Percentiles rank a stretch among this genome's conserved stretches.
These are phyloP conservation scores for Raphanus sativus DNA, from an alignment of 345 rosid genomes.

Conservation along the genomic window DNA sequence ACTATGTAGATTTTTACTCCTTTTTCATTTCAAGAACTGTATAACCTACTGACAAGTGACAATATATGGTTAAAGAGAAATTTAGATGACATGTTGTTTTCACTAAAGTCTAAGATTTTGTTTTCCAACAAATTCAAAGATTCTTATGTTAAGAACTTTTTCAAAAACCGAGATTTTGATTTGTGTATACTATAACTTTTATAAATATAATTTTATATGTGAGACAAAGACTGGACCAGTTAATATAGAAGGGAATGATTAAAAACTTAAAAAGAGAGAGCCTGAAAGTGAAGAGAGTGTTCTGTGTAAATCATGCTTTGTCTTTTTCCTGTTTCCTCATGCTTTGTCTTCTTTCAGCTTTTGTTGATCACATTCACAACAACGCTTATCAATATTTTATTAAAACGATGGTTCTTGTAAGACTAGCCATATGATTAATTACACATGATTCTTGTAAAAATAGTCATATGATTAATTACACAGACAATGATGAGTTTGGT, in stretches of 20 bases:
- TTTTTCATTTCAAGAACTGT: not conserved
- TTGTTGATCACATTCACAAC: conserved; percentile 38
- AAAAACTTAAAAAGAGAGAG: conserved; percentile 34
- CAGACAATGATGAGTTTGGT: conserved; percentile 37
- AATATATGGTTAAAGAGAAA: not conserved
- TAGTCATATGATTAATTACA: conserved; percentile 39
- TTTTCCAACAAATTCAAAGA: conserved; percentile 32
- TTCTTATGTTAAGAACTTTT: conserved; percentile 28
- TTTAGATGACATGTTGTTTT: conserved; percentile 19
- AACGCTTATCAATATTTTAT: not conserved
- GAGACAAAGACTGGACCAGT: conserved; percentile 39
- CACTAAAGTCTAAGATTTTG: conserved; percentile 14
- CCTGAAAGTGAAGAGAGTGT: conserved; percentile 43
- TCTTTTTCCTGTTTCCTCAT: conserved; percentile 44
- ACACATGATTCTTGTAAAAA: conserved; percentile 30
- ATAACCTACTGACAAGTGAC: not conserved
- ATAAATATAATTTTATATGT: not conserved
- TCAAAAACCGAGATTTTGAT: conserved; percentile 35
- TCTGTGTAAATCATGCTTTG: conserved; percentile 43
- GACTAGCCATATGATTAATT: conserved; percentile 38
- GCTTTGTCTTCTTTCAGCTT: conserved; percentile 43
- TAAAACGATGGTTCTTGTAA: conserved; percentile 7
- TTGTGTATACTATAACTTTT: conserved; percentile 13
- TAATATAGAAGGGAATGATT: conserved; percentile 37
- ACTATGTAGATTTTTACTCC: not conserved